Percentiles rank a stretch among this genome's conserved stretches.
Conservation (phyloP, 345 rosid species). For the Linum trigynum region DNA sequence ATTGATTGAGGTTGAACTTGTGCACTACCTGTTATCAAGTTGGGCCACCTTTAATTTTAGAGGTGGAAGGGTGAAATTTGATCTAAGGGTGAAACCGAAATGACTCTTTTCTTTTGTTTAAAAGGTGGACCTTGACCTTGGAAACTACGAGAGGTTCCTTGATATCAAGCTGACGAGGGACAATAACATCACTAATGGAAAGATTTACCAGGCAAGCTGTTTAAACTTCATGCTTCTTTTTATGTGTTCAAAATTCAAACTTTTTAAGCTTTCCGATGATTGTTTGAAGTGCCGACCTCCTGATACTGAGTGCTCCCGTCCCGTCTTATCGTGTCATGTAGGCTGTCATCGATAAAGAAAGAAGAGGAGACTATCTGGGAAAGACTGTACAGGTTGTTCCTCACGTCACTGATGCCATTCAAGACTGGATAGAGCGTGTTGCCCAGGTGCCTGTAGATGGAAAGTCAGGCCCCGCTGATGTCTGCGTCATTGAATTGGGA, state of each 20-base stretch:
- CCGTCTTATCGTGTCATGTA: conserved; percentile 15
- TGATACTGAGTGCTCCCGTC: neutral
- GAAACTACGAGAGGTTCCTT: conserved; percentile 93
- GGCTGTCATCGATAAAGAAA: conserved; percentile 84
- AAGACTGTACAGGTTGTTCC: conserved; percentile 99
- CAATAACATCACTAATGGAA: conserved; percentile 90
- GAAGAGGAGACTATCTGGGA: conserved; percentile 93
- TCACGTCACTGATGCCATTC: conserved; percentile 92
- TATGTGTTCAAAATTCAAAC: too few relatives aligned
- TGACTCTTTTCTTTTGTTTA: conserved; percentile 9
- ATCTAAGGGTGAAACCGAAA: neutral
- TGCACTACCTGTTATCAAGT: too few relatives aligned
- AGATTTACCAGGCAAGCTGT: conserved; percentile 63
- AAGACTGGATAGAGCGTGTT: conserved; percentile 92
- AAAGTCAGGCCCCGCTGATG: conserved; percentile 77
- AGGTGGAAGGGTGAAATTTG: neutral
- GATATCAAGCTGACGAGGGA: conserved; percentile 75
- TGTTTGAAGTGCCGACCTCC: neutral
- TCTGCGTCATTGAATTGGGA: conserved; percentile 95
- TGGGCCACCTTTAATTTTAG: too few relatives aligned
- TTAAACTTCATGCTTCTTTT: neutral
- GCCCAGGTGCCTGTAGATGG: conserved; percentile 84
- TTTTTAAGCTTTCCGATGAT: neutral
- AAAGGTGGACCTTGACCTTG: conserved; percentile 99
- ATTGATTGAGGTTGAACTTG: too few relatives aligned